Evolutionary conservation across 2,329 filamentous ascomycete species (phyloP), one percentile per base, ranked within the genome.

Genomic region (Arthrinium puccinioides): DNA sequence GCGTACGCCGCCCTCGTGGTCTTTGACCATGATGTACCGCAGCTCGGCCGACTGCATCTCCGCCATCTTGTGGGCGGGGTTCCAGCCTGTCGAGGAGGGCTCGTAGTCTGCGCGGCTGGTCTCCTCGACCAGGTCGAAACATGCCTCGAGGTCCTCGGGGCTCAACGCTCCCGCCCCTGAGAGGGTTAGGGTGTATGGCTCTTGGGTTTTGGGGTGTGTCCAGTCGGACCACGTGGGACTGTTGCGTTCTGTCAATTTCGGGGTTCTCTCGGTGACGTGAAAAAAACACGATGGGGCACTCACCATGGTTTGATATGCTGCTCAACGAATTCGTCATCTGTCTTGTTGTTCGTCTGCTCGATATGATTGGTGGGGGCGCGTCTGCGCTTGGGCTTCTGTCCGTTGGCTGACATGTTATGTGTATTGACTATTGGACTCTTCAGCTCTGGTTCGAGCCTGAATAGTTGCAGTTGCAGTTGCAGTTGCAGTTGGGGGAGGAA

Each of bases 41-140:
- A 89, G 72, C 40, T 80, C 78, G 0, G 66, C 57, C 5, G 82
- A 74, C 41, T 62, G 62, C 84, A 89, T 87, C 64, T 89, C 84
- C 10, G 60, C 60, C 36, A 64, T 62, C 63, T 88, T 89, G 29
- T 64, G 62, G 3, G 47, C 55, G 0, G 72, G 69, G 32, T 78
- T 70, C 84, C 84, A 89, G 32, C 79, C 79, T 1, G 60, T 52
- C 6, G 66, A 66, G 3, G 82, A 85, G 13, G 59, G 56, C 38
- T 74, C 72, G 55, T 89, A 89, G 56, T 82, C 76, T 6, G 61
- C 51, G 11, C 67, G 64, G 48, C 81, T 86, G 0, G 84, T 87
- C 33, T 66, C 58, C 43, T 81, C 69, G 36, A 89, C 66, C 19
- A 82, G 58, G 15, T 52, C 41, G 45, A 75, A 76, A 48, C 78